Base-by-base conservation (phyloP, 331 rosid genomes). In the Dryas integrifolia region DNA sequence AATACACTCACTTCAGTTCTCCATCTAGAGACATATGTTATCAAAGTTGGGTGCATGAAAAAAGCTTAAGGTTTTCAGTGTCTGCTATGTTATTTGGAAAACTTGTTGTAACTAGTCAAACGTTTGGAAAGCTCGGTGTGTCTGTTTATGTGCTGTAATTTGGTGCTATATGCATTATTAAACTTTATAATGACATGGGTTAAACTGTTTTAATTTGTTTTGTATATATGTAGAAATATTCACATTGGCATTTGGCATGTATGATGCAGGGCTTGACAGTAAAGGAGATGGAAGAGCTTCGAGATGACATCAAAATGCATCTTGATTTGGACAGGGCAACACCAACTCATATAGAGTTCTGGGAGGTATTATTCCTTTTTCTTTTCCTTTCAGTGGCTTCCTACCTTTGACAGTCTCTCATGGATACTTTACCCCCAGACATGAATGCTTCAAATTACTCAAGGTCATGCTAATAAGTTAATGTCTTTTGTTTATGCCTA, bases 231-330 rank as follows among this genome's bases (percentile, higher is more conserved):
- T 58, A 5, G 43, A 11, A 4, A 58, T 7, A 58, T 26, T 74
- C 58, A 70, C 65, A n/a, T 45, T 70, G 69, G 72, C 69, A 67
- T 71, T 79, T 61, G 65, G 77, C 50, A 38, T 78, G 44, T 72
- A 40, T 67, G 66, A 46, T 76, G 72, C 89, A 92, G 99, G 99
- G 99, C 58, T 85, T 95, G 89, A 92, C 93, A 38, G 99, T 86
- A 49, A 89, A 92, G 79, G 97, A 95, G 79, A 95, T 89, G 96
- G 92, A 86, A 44, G 97, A 95, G 83, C 97, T 95, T 59, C 96
- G 92, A 48, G 99, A 95, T 48, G 99, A 95, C 82, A 91, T 92
- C 71, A 95, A 92, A 85, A 91, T 95, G 99, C 97, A 95, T 87
- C 89, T 95, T 76, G 99, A 88, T 79, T 83, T 95, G 87, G 99